Base-by-base conservation (phyloP, 768 basidiomycete species). In the Lepiota brunneoincarnata region DNA sequence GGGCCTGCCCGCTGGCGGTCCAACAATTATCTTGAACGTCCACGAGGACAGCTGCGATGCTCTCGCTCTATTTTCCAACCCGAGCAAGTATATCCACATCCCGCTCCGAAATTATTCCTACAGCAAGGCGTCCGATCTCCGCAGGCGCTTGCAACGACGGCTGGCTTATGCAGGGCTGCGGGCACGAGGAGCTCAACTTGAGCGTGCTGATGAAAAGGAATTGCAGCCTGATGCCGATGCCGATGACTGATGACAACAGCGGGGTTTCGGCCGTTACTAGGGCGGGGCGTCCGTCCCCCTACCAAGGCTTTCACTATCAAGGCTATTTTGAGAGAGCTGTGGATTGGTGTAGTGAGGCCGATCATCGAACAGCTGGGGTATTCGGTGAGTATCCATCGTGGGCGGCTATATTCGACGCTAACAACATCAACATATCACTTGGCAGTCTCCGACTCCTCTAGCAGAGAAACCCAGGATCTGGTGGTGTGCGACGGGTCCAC, bases 1-100 rank as follows among this genome's bases (percentile, higher is more conserved):
- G 10, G 18, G 39, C 24, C 49, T 56, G 7, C 55, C 55, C 2
- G n/a, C 17, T 28, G 12, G 26, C 4, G 58, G 55, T 6, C 20
- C 42, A 10, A 43, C 57, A 2, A 56, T 61, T 10, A 26, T 61
- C 23, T 28, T 61, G 5, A 59, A 59, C 43, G n/a, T 45, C n/a
- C 15, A 51, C 23, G 23, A 39, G 2, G 10, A 34, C 20, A 37
- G 59, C 14, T 60, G 59, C 37, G 57, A 60, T 43, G 59, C 54
- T 5, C 34, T 58, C 2, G 50, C 41, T 11, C 41, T 60, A 7
- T 21, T 51, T 11, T 15, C 37, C 11, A 47, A 47, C 7, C 18
- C 28, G 24, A 54, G 43, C n/a, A 28, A 41, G 4, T 50, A 45
- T 14, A 47, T 54, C 11, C 52, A 54, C 18, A 35, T 54, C 15